Conservation (phyloP, 352 stramenopile genomes). For the Pythium aristosporum region DNA sequence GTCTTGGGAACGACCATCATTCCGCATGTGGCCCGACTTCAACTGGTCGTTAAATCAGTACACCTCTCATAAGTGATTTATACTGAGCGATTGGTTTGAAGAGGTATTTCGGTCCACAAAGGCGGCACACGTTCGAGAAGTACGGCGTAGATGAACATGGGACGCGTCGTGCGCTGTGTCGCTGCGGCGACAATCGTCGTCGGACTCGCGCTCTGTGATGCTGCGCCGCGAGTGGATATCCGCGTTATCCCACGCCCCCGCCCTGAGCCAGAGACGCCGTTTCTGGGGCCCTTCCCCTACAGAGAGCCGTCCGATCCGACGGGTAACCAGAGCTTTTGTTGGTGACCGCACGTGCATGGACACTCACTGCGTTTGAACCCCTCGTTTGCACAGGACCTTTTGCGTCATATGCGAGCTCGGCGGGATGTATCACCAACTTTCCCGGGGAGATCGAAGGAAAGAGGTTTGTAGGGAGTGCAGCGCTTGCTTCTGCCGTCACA, state of each 20-base stretch:
- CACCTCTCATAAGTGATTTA: not conserved
- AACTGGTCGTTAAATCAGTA: conserved; percentile 9
- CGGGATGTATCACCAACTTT: conserved; percentile 48
- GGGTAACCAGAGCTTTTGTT: conserved; percentile 12
- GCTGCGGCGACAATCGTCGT: conserved; percentile 23
- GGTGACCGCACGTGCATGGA: not conserved
- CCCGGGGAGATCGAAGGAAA: conserved; percentile 40
- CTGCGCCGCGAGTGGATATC: conserved; percentile 60
- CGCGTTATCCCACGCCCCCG: conserved; percentile 44
- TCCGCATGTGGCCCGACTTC: conserved; percentile 6
- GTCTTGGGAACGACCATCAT: conserved; percentile 2
- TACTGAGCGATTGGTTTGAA: conserved; percentile 1
- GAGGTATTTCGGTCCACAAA: not conserved
- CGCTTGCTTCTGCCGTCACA: not conserved
- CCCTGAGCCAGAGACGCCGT: conserved; percentile 4
- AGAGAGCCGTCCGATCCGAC: conserved; percentile 43
- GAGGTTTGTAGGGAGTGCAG: conserved; percentile 27
- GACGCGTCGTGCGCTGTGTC: conserved; percentile 1
- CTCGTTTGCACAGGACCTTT: conserved; percentile 13
- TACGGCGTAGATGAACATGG: conserved; percentile 8
- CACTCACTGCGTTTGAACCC: conserved; percentile 36
- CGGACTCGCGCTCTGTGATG: conserved; percentile 29
- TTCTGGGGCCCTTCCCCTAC: conserved; percentile 40
- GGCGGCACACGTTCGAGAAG: not conserved
- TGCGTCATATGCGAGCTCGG: conserved; percentile 13